phyloP scores from a whole-genome alignment of 306 rosid genomes.

The Begonia masoniana region DNA sequence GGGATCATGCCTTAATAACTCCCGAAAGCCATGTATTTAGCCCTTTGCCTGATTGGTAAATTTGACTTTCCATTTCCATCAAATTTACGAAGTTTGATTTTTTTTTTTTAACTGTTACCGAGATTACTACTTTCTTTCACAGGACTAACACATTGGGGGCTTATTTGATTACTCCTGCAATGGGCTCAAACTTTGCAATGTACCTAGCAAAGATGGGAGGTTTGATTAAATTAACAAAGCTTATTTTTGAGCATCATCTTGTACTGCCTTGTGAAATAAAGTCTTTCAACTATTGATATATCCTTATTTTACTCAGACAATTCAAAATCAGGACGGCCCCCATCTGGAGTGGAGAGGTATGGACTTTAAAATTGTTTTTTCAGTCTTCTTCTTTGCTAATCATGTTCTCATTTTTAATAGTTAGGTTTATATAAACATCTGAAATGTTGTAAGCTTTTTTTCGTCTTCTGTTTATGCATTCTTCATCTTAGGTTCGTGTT shows the following conservation, averaged over 20 bases:
- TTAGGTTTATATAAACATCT: too few species aligned
- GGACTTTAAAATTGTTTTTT: not conserved
- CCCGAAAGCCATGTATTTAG: slow-evolving; percentile 92
- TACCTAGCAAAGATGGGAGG: slow-evolving; percentile 90
- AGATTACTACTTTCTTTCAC: slow-evolving; percentile 7
- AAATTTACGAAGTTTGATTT: not conserved
- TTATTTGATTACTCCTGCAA: slow-evolving; percentile 65
- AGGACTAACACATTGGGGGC: slow-evolving; percentile 69
- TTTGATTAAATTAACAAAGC: slow-evolving; percentile 12
- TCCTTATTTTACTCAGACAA: slow-evolving; percentile 38
- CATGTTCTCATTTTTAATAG: too few species aligned
- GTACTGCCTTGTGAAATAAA: too few species aligned
- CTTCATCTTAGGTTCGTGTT: slow-evolving; percentile 52
- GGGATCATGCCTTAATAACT: slow-evolving; percentile 75
- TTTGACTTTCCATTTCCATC: slow-evolving; percentile 1
- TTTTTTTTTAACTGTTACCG: not conserved
- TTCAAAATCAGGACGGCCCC: slow-evolving; percentile 55
- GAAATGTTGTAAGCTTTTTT: too few species aligned
- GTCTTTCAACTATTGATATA: slow-evolving; percentile 9
- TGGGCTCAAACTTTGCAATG: slow-evolving; percentile 84
- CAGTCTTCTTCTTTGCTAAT: too few species aligned
- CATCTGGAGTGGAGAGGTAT: slow-evolving; percentile 62
- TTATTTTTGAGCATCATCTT: too few species aligned
- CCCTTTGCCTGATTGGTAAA: slow-evolving; percentile 80
- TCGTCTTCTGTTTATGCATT: too few species aligned